phyloP scores from a whole-genome alignment of 352 stramenopile species.

The Globisporangium sylvaticum region DNA sequence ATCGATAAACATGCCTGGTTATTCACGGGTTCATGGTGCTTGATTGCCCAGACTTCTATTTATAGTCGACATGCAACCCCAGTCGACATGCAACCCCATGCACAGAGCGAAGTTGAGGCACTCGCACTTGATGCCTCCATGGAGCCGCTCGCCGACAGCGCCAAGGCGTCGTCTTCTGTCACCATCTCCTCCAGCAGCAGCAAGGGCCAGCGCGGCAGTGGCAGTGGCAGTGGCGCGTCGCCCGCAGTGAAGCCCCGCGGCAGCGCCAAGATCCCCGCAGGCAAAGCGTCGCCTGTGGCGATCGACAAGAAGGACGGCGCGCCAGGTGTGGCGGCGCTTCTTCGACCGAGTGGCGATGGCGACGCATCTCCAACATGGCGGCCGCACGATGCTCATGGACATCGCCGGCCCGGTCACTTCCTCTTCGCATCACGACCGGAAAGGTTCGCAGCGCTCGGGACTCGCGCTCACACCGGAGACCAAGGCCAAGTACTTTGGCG shows the following conservation, averaged over 20 bases:
- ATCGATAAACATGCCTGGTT: too few relatives aligned
- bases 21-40: too few relatives aligned
- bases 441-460: slow-evolving; percentile 23
- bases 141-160: slow-evolving; percentile 1
- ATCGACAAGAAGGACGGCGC: not conserved
- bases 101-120: too few relatives aligned
- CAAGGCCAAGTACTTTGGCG: slow-evolving; percentile 70
- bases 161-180: not conserved
- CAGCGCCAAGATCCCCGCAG: not conserved
- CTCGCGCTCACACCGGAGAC: slow-evolving; percentile 43
- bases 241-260: not conserved
- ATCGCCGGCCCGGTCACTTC: slow-evolving; percentile 5
- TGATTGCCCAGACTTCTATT: not conserved
- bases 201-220: not conserved
- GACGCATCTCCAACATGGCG: not conserved
- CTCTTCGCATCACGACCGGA: slow-evolving; percentile 6
- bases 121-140: not conserved
- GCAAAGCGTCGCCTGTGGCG: not conserved
- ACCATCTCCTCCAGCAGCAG: not conserved
- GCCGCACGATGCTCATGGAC: slow-evolving; percentile 22
- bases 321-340: too few relatives aligned
- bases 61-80: too few relatives aligned
- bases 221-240: too few relatives aligned
- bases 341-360: not conserved
- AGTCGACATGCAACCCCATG: too few relatives aligned